A percentile compares a stretch with the other conserved stretches of the same genome.
Conservation (phyloP, 2,329 filamentous ascomycete species). For the Ophiostoma ulmi region DNA sequence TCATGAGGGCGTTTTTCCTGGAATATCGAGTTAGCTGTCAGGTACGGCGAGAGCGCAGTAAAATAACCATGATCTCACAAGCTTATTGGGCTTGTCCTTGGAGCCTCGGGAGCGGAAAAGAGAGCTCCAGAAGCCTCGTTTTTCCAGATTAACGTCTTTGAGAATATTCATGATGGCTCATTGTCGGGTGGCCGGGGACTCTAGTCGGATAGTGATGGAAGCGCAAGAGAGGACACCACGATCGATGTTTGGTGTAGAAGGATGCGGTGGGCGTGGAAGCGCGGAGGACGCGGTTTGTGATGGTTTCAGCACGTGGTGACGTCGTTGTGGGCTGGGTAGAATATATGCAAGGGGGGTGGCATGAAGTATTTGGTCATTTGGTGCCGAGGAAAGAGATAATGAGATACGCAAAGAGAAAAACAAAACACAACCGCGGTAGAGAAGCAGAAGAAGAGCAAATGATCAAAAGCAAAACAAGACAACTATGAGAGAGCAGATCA, state of each 20-base stretch:
- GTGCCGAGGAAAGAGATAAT: not conserved
- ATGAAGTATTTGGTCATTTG: not conserved
- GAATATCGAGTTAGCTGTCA: constrained; percentile 24
- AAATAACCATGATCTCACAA: constrained; percentile 32
- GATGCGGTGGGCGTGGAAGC: not conserved
- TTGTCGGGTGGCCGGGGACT: constrained; percentile 14
- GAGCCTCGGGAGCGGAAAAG: constrained; percentile 48
- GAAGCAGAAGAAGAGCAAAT: not conserved
- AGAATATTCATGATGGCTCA: constrained; percentile 25
- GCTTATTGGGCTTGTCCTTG: constrained; percentile 34
- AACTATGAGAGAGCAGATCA: not conserved
- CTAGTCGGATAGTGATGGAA: not conserved
- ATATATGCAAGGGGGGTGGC: not conserved
- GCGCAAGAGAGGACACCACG: not conserved
- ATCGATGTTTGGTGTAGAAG: not conserved
- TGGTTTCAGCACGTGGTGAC: constrained; percentile 7
- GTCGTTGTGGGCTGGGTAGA: constrained; percentile 12
- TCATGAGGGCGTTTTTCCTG: constrained; percentile 34
- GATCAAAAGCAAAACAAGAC: not conserved
- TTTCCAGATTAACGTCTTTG: constrained; percentile 42
- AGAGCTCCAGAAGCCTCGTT: constrained; percentile 44
- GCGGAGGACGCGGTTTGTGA: not conserved
- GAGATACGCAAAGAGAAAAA: not conserved
- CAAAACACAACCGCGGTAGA: not conserved
- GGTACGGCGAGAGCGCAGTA: not conserved